Base-by-base conservation (phyloP, 2,329 filamentous ascomycete genomes). In the Akanthomyces muscarius region DNA sequence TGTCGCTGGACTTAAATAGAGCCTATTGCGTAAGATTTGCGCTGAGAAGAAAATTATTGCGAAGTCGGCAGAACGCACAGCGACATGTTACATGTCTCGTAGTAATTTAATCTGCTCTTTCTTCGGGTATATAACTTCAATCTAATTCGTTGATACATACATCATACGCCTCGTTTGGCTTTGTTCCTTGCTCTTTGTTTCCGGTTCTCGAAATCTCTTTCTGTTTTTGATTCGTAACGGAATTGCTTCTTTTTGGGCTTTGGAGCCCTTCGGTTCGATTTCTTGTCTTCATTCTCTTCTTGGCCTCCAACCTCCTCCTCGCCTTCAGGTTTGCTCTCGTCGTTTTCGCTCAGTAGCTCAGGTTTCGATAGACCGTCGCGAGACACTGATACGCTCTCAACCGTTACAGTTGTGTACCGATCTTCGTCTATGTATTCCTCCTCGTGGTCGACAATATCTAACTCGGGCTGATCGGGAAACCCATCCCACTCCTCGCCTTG, bases 381-480 rank as follows among this genome's bases (percentile, higher is more conserved):
- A 14, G 89, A 88, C 18, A 96, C 84, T 66, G 89, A 89, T 68
- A 99, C 92, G 13, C 90, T 89, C 74, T 97, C 94, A 1, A 99
- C 88, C 0, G 91, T 97, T 30, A 99, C 95, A 0, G 92, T 97
- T 0, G 95, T 98, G 74, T 92, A 97, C 72, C 90, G 90, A 75
- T 97, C 94, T 74, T 98, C 95, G 74, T 99, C 95, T 67, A 97
- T 86, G 77, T 97, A 99, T 75, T 98, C 92, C 68, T 94, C 92
- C 73, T 97, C 90, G 68, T 91, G 87, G 72, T 96, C 88, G 51
- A 95, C 77, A 25, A 86, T 81, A 45, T 82, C 74, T 5, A 77
- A 68, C 16, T 77, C 67, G 16, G 76, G 74, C 28, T 73, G 70
- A 58, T 89, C 87, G 23, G 81, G 78, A 59, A 92, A 81, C 0